These are phyloP conservation scores for Gaultheria prostrata DNA, from an alignment of 148 eudicot species.

Conservation along the genomic window DNA sequence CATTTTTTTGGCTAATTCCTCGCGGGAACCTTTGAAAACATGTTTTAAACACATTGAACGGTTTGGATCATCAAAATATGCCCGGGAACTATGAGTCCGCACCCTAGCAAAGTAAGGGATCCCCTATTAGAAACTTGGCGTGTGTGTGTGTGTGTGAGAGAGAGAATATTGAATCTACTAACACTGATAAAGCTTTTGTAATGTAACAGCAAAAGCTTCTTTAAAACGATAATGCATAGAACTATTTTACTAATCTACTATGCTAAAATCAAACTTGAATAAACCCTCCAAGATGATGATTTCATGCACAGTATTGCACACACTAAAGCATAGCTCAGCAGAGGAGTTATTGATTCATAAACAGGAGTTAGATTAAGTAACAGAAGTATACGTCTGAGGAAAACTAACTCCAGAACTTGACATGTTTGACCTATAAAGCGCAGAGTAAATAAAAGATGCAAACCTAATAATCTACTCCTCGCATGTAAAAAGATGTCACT, in stretches of 20 bases:
- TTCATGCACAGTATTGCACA: not conserved
- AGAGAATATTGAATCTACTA: not conserved
- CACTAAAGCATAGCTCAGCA: not conserved
- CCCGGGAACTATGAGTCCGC: too few relatives aligned
- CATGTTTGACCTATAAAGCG: not conserved
- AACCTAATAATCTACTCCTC: not conserved
- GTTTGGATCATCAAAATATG: too few relatives aligned
- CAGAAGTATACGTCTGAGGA: not conserved
- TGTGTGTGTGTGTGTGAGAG: too few relatives aligned
- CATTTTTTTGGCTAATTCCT: too few relatives aligned
- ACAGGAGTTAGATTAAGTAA: not conserved
- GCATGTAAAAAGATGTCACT: not conserved
- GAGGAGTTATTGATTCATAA: not conserved
- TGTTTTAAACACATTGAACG: too few relatives aligned
- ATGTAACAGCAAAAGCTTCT: slow-evolving; percentile 1
- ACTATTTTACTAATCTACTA: not conserved
- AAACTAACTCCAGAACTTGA: not conserved
- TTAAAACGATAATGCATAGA: not conserved
- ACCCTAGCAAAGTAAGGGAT: too few relatives aligned
- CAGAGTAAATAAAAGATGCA: not conserved
- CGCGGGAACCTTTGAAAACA: too few relatives aligned
- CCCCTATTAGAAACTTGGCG: too few relatives aligned
- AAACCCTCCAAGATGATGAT: not conserved
- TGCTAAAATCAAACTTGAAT: not conserved
- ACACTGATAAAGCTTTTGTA: not conserved